Evolutionary conservation across 257 asterid species (phyloP).

Genomic region (Datura wrightii): DNA sequence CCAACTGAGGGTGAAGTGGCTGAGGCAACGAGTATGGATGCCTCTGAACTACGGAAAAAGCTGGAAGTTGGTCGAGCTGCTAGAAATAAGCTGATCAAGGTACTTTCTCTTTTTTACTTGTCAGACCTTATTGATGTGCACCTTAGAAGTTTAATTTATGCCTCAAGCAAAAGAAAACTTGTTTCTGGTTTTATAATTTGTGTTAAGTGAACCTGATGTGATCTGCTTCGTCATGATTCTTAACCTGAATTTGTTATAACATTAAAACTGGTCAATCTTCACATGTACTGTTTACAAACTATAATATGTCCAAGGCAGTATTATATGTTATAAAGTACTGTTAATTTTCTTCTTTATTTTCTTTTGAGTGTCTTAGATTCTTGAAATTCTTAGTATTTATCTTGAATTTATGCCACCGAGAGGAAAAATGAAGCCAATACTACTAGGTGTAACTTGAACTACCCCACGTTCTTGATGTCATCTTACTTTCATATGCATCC

Average conservation of each 20-base stretch:
- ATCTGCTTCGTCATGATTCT: not conserved
- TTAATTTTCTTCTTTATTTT: not conserved
- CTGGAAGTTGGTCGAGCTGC: conserved; percentile 88
- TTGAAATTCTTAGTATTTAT: not conserved
- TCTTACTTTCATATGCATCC: not conserved
- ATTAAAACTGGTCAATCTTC: not conserved
- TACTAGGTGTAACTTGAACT: not conserved
- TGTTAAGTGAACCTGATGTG: not conserved
- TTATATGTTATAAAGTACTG: not conserved
- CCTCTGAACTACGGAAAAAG: conserved; percentile 57
- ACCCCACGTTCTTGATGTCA: not conserved
- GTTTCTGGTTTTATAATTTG: conserved; percentile 9
- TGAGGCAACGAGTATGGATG: conserved; percentile 54
- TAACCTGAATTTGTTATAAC: not conserved
- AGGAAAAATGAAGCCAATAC: not conserved
- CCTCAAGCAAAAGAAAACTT: conserved; percentile 5
- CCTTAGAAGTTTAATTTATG: not conserved
- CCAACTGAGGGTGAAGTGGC: conserved; percentile 70
- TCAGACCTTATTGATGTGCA: not conserved
- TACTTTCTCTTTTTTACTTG: conserved; percentile 30
- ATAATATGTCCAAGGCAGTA: not conserved
- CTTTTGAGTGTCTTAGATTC: not conserved
- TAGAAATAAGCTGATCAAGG: conserved; percentile 91
- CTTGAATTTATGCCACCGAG: not conserved
- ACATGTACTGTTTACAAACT: not conserved